Base-by-base conservation (phyloP, 2,329 filamentous ascomycete genomes). In the Epichloe glyceriae region DNA sequence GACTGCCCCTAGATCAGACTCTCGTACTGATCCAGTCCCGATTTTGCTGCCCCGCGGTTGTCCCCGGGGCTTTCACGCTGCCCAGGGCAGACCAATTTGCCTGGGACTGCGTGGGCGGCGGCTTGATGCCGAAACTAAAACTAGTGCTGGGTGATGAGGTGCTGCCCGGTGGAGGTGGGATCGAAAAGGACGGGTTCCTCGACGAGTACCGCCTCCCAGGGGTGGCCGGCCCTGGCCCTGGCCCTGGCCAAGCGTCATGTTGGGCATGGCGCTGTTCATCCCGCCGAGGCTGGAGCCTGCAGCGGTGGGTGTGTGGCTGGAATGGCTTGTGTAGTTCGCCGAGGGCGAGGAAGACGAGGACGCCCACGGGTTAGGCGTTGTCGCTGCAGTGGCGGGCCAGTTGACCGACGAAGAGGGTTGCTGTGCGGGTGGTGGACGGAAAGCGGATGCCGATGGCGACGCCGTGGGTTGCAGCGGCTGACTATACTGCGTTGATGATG, bases 11-110 rank as follows among this genome's bases (percentile, higher is more conserved):
- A 85, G 57, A 85, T 64, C 57, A 86, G 62, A 67, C 82, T 85
- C 64, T 82, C 76, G 56, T 85, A 86, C 67, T 81, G 82, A 64
- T 83, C 80, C 66, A 85, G 68, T 0, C 81, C 80, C 5, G 74
- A 73, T 58, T 72, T 52, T 64, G 66, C 51, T 67, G 64, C 42
- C 52, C 53, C 33, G 57, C 52, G 17, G 56, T 53, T 19, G 56
- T 43, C 57, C 57, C 35, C 58, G 52, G 22, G 60, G 52, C 47
- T 8, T 38, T 37, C 40, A 19, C 4, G 12, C 14, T 42, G 45
- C 46, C 47, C 34, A 20, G 17, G 8, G 26, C 17, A 20, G 47
- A 42, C 47, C 30, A 43, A 11, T 14, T 35, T 20, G 17, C 15
- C 17, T 50, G 48, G 20, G 38, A 26, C 12, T 34, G 43, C 1